Conservation (phyloP, 176 grass and related monocot species). For the Carex kokanica region DNA sequence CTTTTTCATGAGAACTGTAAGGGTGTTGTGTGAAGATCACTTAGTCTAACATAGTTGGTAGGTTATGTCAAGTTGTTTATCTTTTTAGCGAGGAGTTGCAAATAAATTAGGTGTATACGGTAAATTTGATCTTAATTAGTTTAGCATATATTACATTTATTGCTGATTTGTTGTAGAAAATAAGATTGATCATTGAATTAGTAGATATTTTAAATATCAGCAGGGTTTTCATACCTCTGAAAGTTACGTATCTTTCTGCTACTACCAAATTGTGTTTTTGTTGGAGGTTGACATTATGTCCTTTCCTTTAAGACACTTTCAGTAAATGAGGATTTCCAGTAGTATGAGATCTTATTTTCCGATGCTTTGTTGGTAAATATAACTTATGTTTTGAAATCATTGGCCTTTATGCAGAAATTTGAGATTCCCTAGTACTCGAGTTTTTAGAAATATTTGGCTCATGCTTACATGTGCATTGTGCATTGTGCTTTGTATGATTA, state of each 20-base stretch:
- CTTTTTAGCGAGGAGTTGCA: background rate
- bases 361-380: background rate
- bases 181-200: background rate
- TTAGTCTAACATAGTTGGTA: background rate
- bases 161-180: background rate
- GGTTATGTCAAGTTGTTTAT: background rate
- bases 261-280: background rate
- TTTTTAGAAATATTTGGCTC: background rate
- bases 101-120: background rate
- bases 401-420: background rate
- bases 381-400: background rate
- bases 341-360: conserved; percentile 8
- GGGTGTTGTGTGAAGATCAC: background rate
- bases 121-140: background rate
- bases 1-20: background rate
- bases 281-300: background rate
- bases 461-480: background rate
- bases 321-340: background rate
- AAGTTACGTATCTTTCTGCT: background rate
- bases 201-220: background rate
- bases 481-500: background rate
- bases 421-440: background rate
- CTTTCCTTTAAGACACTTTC: background rate
- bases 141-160: background rate
- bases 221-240: background rate